Evolutionary conservation across 306 rosid species (phyloP), one percentile per base, ranked within the genome.

Genomic region (Arachis stenosperma): DNA sequence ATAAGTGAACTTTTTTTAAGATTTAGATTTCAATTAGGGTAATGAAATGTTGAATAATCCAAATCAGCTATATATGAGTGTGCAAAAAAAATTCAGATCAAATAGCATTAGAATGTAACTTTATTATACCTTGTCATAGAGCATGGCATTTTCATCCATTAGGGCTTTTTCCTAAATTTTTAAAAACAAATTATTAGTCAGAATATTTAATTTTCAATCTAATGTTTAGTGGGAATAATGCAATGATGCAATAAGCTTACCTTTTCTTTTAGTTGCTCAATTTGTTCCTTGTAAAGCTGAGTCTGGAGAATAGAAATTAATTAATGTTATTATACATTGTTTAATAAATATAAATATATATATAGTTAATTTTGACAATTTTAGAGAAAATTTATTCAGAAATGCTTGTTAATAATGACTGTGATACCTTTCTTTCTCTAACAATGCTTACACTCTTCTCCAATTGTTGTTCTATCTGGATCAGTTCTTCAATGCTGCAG

Each of bases 401-500:
- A 4, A 33, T 33, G 48, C 2, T 22, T 51, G 59, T 29, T 69
- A 14, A 53, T 73, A 1, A 48, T 1, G 7, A 58, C 9, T 22
- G 27, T 22, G 61, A 90, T 33, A 33, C 98, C 98, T 92, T 92
- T 79, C 88, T 85, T 27, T 83, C 80, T 72, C 96, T 74, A 62
- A 92, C 58, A 46, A 6, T 86, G 71, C n/a, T 56, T 12, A 88
- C 75, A 27, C 98, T 90, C 67, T 12, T 86, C 86, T 90, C 91
- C 73, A 92, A 66, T 76, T 88, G 92, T 17, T 81, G 83, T 65
- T 92, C 98, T 0, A 92, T 59, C 39, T 83, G 82, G 62, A 79
- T 86, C 39, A 92, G 78, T 74, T 92, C 98, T 58, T 87, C 92
- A 33, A 92, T 6, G 69, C 87, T 83, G 84, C 88, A 86, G 65